Conservation (phyloP, 1,284 basidiomycete species). For the Moniliophthora roreri region DNA sequence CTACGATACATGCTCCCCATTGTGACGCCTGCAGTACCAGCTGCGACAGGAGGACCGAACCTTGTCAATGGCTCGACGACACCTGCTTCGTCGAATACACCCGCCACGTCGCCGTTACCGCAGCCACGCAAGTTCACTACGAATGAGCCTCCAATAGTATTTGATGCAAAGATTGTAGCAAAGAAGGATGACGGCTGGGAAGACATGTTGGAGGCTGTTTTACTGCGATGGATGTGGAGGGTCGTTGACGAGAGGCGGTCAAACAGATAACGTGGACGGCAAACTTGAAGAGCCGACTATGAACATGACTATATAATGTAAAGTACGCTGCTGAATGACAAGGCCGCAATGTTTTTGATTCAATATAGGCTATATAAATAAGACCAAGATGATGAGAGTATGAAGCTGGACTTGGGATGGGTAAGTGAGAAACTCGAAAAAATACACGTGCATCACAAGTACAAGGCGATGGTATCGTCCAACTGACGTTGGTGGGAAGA, state of each 20-base stretch:
- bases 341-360: too few relatives aligned
- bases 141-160: conserved; percentile 44
- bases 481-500: too few relatives aligned
- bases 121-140: conserved; percentile 28
- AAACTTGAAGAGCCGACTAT: too few relatives aligned
- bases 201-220: conserved; percentile 64
- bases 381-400: too few relatives aligned
- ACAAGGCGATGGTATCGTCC: too few relatives aligned
- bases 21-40: conserved; percentile 44
- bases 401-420: too few relatives aligned
- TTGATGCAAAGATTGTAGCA: conserved; percentile 75
- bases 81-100: conserved; percentile 22
- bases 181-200: conserved; percentile 79
- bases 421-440: too few relatives aligned
- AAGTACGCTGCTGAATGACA: too few relatives aligned
- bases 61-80: conserved; percentile 22
- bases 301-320: too few relatives aligned
- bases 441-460: too few relatives aligned
- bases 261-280: background rate
- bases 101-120: conserved; percentile 26
- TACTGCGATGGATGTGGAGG: conserved; percentile 66
- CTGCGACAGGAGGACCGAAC: conserved; percentile 24
- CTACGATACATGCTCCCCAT: conserved; percentile 77
- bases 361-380: too few relatives aligned
- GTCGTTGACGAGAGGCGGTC: conserved; percentile 64